Evolutionary conservation across 2,329 filamentous ascomycete species (phyloP).

Genomic region (Camillea tinctor): DNA sequence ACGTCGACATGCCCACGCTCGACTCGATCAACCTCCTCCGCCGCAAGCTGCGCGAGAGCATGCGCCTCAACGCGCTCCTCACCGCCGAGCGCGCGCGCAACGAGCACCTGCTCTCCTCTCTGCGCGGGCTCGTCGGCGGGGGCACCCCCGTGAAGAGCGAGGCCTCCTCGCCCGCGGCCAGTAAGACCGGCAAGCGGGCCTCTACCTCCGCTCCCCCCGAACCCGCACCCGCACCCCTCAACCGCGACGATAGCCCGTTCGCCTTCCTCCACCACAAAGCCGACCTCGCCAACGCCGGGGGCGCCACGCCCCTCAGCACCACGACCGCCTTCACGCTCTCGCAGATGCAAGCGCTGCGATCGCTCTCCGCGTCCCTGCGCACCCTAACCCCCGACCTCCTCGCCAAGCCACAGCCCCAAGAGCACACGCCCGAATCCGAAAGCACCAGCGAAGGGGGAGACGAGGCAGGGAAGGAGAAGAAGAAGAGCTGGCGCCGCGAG

Average conservation of each 20-base stretch:
- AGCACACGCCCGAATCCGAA: slow-evolving; percentile 25
- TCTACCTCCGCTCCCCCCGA: too few species aligned
- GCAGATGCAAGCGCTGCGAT: slow-evolving; percentile 76
- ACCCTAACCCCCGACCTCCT: slow-evolving; percentile 64
- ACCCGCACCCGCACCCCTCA: slow-evolving; percentile 8
- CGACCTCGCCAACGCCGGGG: slow-evolving; percentile 49
- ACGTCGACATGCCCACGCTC: slow-evolving; percentile 46
- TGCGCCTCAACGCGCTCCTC: slow-evolving; percentile 59
- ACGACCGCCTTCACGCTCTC: slow-evolving; percentile 77
- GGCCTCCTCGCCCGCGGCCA: slow-evolving; percentile 9
- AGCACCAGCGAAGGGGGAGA: neutral
- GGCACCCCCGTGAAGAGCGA: slow-evolving; percentile 27
- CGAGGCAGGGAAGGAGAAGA: slow-evolving; percentile 5
- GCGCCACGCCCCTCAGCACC: slow-evolving; percentile 60
- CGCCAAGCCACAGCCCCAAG: slow-evolving; percentile 1
- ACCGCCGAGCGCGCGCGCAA: slow-evolving; percentile 50
- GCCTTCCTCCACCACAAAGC: slow-evolving; percentile 58
- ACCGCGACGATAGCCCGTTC: slow-evolving; percentile 37
- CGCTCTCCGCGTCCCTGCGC: slow-evolving; percentile 59
- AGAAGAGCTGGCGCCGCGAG: slow-evolving; percentile 64
- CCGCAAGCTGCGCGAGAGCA: slow-evolving; percentile 58
- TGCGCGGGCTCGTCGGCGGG: slow-evolving; percentile 32
- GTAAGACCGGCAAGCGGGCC: neutral
- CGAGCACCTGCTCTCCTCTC: slow-evolving; percentile 31
- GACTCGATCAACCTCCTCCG: slow-evolving; percentile 72